Evolutionary conservation across 495 filamentous ascomycete species (phyloP).

Genomic region (Hypoxylon lenormandii): DNA sequence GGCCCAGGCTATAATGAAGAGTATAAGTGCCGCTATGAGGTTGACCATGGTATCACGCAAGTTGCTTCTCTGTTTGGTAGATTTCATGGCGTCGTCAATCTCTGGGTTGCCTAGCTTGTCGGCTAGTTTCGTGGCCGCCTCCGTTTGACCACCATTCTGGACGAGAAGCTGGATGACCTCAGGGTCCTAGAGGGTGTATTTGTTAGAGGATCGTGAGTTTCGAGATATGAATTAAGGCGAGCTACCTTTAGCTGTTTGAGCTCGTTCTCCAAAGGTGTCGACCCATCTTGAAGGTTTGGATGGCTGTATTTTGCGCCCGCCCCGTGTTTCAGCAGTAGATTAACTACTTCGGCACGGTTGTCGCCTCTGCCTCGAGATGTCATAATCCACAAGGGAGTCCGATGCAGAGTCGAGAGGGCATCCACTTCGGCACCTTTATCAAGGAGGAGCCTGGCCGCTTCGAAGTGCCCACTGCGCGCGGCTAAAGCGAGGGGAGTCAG

Average conservation of each 20-base stretch:
- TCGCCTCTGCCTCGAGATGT: slow-evolving; percentile 18
- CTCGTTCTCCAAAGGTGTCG: slow-evolving; percentile 39
- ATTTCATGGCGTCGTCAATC: slow-evolving; percentile 21
- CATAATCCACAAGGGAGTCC: slow-evolving; percentile 25
- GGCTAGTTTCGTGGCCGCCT: slow-evolving; percentile 2
- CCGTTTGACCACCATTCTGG: slow-evolving; percentile 25
- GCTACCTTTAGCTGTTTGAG: slow-evolving; percentile 13
- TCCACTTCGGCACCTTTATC: slow-evolving; percentile 31
- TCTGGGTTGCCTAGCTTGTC: slow-evolving; percentile 9
- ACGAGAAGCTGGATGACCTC: slow-evolving; percentile 30
- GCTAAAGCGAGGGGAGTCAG: slow-evolving; percentile 53
- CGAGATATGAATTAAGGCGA: too few relatives aligned
- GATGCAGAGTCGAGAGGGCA: slow-evolving; percentile 11
- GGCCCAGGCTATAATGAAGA: slow-evolving; percentile 28
- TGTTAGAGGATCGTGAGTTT: too few relatives aligned
- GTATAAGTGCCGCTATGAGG: slow-evolving; percentile 24
- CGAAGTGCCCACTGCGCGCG: slow-evolving; percentile 49
- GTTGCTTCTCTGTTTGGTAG: not conserved
- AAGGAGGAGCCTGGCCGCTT: slow-evolving; percentile 44
- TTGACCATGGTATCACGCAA: slow-evolving; percentile 4
- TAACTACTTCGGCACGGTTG: slow-evolving; percentile 23
- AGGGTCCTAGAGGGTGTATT: slow-evolving; percentile 10
- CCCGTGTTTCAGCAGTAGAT: slow-evolving; percentile 23
- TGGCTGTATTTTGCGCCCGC: slow-evolving; percentile 19
- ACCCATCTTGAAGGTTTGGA: slow-evolving; percentile 14